Evolutionary conservation across 495 filamentous ascomycete species (phyloP), one percentile per base, ranked within the genome.

Genomic region (Penicillium manginii): DNA sequence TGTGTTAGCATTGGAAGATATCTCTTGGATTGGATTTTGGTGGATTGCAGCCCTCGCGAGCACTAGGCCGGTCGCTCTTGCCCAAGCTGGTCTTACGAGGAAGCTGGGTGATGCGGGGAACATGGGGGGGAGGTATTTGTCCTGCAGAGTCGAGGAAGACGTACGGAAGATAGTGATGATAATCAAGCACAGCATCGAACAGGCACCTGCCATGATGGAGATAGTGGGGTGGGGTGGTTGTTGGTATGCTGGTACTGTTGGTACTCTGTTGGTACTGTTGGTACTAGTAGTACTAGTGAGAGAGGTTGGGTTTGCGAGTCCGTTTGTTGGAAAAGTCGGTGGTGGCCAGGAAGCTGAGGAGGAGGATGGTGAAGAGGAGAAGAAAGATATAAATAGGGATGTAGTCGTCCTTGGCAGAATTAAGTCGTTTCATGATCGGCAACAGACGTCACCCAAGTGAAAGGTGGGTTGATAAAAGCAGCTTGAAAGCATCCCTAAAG

Each of bases 111-210:
- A 33, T 71, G 86, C 84, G 57, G 70, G 31, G 31, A 33, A 33
- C 31, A 5, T 26, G 17, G 22, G 6, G 14, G 32, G 26, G 9
- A 5, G 26, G 26, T 29, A 8, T 29, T 8, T 29, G 26, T 0
- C 9, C 26, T 29, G 6, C 2, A 29, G 6, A 42, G 9, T 10
- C 0, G 23, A 14, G 23, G 22, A 40, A 51, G 42, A 23, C 81
- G 65, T 71, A 86, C 84, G 58, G 70, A 87, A 81, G 49, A 87
- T 63, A 21, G 84, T 86, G 68, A 86, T 76, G 54, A 88, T 72
- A 12, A 88, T 76, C 50, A 87, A 63, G 32, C 74, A 77, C 11
- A 80, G 58, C 62, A 67, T 76, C 3, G 74, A 73, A 54, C 64
- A 70, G 40, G 74, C 65, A 42, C 67, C 71, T 5, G 68, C 70